These are phyloP conservation scores for Aspergillus clavatus DNA, from an alignment of 2,329 filamentous ascomycete genomes.

Conservation along the genomic window DNA sequence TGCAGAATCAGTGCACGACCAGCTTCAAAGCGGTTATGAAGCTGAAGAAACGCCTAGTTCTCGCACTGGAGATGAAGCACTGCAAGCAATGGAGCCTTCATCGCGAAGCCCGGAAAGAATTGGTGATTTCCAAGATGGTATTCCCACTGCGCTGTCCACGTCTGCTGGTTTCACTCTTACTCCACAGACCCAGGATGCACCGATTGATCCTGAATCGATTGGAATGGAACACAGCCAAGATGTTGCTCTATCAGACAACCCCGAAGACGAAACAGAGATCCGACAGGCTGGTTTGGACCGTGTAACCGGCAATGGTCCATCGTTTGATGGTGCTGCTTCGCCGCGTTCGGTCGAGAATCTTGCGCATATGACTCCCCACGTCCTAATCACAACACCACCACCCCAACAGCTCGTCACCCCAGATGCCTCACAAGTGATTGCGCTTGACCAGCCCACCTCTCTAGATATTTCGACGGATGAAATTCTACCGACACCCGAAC, in stretches of 20 bases:
- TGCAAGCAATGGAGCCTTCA: not conserved
- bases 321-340: conserved; percentile 15
- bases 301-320: conserved; percentile 4
- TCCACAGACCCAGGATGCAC: not conserved
- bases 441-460: not conserved
- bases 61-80: not conserved
- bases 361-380: not conserved
- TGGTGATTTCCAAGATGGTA: conserved; percentile 15
- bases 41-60: not conserved
- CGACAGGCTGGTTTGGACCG: not conserved
- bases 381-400: not conserved
- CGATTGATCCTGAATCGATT: conserved; percentile 12
- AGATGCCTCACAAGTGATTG: conserved; percentile 20
- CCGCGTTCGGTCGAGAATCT: not conserved
- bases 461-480: not conserved
- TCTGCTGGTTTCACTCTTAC: not conserved
- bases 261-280: not conserved
- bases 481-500: conserved; percentile 11
- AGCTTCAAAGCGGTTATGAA: not conserved
- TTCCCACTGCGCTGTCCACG: conserved; percentile 10
- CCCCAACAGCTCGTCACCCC: conserved; percentile 18
- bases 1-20: not conserved
- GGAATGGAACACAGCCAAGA: not conserved
- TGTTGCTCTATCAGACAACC: not conserved
- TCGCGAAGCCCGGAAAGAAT: conserved; percentile 8